Conservation (phyloP, 306 rosid genomes). For the Gleditsia sinensis region DNA sequence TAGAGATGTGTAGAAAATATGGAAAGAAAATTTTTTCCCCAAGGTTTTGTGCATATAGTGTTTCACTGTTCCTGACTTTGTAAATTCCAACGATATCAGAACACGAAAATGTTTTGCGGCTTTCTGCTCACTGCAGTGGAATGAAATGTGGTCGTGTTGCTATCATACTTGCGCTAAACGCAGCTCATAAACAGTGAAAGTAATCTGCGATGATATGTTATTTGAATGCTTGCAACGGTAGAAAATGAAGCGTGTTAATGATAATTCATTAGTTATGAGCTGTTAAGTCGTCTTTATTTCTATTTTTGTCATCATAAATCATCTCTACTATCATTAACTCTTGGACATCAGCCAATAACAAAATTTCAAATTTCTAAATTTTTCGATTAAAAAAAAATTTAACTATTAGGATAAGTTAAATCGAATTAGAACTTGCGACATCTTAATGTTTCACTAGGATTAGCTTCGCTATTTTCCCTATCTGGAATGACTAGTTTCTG, state of each 20-base stretch:
- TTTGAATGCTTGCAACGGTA: not conserved
- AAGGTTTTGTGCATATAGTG: slow-evolving; percentile 23
- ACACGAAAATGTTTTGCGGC: not conserved
- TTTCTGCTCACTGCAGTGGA: not conserved
- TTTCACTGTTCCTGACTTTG: slow-evolving; percentile 11
- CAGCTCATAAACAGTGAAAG: not conserved
- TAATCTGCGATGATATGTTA: not conserved
- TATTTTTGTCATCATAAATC: too few species aligned
- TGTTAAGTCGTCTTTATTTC: too few species aligned
- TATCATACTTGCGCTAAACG: not conserved
- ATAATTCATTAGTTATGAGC: too few species aligned
- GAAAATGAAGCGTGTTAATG: not conserved
- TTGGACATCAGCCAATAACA: too few species aligned
- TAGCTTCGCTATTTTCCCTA: too few species aligned
- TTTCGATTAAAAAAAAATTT: too few species aligned
- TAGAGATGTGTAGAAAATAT: slow-evolving; percentile 36
- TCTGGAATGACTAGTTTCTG: not conserved
- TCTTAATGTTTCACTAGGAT: too few species aligned
- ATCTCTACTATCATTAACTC: too few species aligned
- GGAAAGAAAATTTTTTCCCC: not conserved
- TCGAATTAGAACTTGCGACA: too few species aligned
- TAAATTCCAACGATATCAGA: slow-evolving; percentile 22
- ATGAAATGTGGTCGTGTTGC: not conserved
- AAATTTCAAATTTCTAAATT: too few species aligned
- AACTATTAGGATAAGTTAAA: too few species aligned